Evolutionary conservation across 1,284 basidiomycete genomes (phyloP), one percentile per base, ranked within the genome.

Genomic region (Ceratobasidium sp.): DNA sequence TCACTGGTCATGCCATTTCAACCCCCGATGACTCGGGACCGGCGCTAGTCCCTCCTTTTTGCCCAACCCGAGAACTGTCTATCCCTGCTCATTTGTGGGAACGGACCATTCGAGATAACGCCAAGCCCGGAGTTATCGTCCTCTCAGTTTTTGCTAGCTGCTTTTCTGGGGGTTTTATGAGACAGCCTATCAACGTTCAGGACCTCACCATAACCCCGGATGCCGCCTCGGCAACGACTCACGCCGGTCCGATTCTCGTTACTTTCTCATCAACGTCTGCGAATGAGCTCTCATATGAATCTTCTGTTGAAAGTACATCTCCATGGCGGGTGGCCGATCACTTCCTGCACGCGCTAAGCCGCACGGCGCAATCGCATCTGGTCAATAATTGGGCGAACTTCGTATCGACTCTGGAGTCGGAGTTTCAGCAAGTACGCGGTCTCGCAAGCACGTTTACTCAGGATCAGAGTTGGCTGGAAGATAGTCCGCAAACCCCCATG

Each of bases 81-180:
- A 72, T 69, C 31, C 19, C 66, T 1, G 33, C 66, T 3, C 11
- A 41, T 41, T 41, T 41, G 6, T 41, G 36, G 47, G 8, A 31
- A 41, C 29, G 69, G 41, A 1, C 62, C 9, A 59, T 73, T n/a
- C 57, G 59, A 7, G 14, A 47, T 3, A 48, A 45, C n/a, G 33
- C 69, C 14, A 51, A 45, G 45, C 57, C 69, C 1, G 69, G 69
- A 6, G 69, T 73, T 7, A 73, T 73, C 31, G 59, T 73, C 24
- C 50, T 73, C 4, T 73, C 69, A 27, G 53, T 73, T 19, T 31
- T 73, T 29, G 47, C 69, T 4, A 73, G 56, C 19, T 73, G 69
- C 24, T 53, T 62, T 19, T 51, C 69, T 29, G 69, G 69, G 1
- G 57, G 47, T 11, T 53, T 73, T 7, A 59, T 59, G 11, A 24